Evolutionary conservation across 805 yeast genomes (phyloP), one percentile per base, ranked within the genome.

Genomic region (Geotrichum ghanense): DNA sequence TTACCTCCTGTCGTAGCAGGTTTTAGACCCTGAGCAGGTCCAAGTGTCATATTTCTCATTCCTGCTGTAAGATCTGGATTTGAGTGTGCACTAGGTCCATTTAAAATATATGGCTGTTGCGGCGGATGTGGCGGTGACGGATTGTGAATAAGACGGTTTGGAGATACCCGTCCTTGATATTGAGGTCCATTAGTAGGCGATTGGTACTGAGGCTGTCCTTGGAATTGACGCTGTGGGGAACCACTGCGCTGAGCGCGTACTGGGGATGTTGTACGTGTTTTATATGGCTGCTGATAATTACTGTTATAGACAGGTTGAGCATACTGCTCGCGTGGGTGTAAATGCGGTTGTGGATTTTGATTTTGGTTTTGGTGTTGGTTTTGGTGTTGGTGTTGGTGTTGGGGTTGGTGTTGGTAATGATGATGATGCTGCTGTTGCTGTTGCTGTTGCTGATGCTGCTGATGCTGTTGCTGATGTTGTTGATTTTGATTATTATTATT

Each of bases 401-500:
- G 46, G 51, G 2, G 14, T 16, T 42, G 48, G 49, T 7, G 46
- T 42, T n/a, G 40, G 46, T 3, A 34, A 34, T 16, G 50, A 26
- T 12, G 41, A 25, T 9, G 48, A 23, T 17, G 41, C 35, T 19
- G 20, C 21, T 3, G n/a, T 26, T 39, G 43, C 20, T 21, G 49
- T 23, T 34, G 48, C 16, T 44, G 53, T 35, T 22, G 47, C 22
- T 43, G 51, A n/a, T 25, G 45, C 43, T 45, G 51, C 7, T 34
- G 27, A 16, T 19, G 27, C 10, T 35, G 51, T 21, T 34, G 26
- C 10, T 37, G 53, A n/a, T 12, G 31, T 27, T 49, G 53, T 9
- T 34, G 41, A 31, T 50, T 39, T 19, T 45, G 48, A 19, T 19
- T 37, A 19, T 45, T 19, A 26, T 43, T 27, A 22, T 40, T 23